Percentiles rank a stretch among this genome's conserved stretches.
Conservation (phyloP, 2,329 filamentous ascomycete genomes). For the Hyphodiscus sp. region DNA sequence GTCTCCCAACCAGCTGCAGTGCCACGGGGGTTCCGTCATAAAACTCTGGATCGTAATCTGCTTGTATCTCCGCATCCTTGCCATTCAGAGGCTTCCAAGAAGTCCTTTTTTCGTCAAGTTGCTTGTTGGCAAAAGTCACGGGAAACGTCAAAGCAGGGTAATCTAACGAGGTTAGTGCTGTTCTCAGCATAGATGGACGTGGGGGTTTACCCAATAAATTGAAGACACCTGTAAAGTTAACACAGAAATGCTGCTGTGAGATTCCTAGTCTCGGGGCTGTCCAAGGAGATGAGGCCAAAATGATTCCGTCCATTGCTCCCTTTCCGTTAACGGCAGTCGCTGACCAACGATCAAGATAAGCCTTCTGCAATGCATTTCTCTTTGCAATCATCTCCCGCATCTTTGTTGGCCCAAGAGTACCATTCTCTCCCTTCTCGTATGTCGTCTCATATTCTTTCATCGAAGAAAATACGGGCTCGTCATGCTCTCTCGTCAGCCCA, state of each 20-base stretch:
- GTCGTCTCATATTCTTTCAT: constrained; percentile 27
- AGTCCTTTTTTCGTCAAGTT: constrained; percentile 27
- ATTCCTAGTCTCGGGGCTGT: constrained; percentile 30
- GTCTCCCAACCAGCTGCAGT: constrained; percentile 27
- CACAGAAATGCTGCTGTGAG: constrained; percentile 24
- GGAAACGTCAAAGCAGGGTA: constrained; percentile 35
- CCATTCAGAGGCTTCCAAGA: constrained; percentile 25
- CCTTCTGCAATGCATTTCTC: constrained; percentile 31
- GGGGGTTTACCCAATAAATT: constrained; percentile 27
- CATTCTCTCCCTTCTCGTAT: constrained; percentile 24
- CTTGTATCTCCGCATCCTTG: constrained; percentile 23
- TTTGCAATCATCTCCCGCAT: constrained; percentile 27
- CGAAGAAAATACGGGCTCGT: constrained; percentile 24
- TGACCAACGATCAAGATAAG: constrained; percentile 32
- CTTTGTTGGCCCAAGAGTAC: constrained; percentile 24
- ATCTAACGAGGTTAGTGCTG: constrained; percentile 17
- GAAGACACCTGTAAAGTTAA: constrained; percentile 27
- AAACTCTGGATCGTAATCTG: constrained; percentile 28
- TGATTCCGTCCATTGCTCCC: constrained; percentile 30
- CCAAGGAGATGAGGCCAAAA: constrained; percentile 29
- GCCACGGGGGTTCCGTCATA: constrained; percentile 27
- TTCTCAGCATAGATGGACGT: background rate
- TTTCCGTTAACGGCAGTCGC: constrained; percentile 27
- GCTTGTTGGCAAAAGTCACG: constrained; percentile 36
- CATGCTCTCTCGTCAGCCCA: constrained; percentile 21